Evolutionary conservation across 192 early-diverging fungal genomes (phyloP), one percentile per base, ranked within the genome.

Genomic region (Kappamyces sp.): DNA sequence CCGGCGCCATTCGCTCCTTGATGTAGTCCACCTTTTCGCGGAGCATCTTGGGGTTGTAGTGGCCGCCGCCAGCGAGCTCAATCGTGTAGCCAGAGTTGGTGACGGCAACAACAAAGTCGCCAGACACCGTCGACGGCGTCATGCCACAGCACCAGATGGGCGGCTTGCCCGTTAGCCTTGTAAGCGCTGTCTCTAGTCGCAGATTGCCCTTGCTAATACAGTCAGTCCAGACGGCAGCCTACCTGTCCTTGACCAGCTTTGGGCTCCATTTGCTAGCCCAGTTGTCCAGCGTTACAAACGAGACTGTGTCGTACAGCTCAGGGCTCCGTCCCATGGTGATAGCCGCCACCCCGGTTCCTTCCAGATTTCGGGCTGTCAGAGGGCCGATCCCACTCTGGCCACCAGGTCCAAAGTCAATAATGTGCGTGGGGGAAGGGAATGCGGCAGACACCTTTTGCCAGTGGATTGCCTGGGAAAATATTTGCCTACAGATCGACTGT

Each of bases 81-180:
- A 86, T 76, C 59, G 93, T 88, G 65, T 88, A 97, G 0, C 94
- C 94, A 35, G 93, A 86, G 38, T 90, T 91, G 76, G 85, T 86
- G 37, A 89, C 74, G 15, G 92, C 91, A 5, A 86, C 79, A 7
- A 93, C 89, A 70, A 95, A 89, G 12, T 74, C 40, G 40, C 81
- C 83, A 54, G 76, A 86, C 60, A 79, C 84, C 4, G 94, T 95
- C 3, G 86, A 88, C 3, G 91, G 92, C 1, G 88, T 91, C 92
- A 95, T 95, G 36, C 94, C 94, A 22, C 89, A 88, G 47, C 94
- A 90, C 94, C 94, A 94, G 36, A 97, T 63, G 41, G 94, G 89
- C 4, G 94, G 87, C 71, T 88, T 85, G 46, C 87, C 85, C 45
- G 92, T 61, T n/a, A 92, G 74, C 35, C 89, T 84, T 34, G 82